Conservation (phyloP, 2,329 filamentous ascomycete species). For the Aspergillus candidus region DNA sequence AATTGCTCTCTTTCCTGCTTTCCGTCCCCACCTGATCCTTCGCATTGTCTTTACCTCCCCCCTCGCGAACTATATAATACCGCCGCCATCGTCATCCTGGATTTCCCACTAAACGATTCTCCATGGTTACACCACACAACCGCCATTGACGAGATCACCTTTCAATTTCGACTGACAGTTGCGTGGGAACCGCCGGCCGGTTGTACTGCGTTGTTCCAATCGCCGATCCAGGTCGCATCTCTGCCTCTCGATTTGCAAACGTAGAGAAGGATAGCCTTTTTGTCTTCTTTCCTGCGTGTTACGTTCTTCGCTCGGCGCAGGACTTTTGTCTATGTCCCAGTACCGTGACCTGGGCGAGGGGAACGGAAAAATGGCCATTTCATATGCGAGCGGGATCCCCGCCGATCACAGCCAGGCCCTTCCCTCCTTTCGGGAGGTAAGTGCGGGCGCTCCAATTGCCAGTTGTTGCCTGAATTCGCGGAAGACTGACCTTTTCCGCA, state of each 20-base stretch:
- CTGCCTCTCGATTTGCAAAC: neutral
- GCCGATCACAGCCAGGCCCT: slow-evolving; percentile 30
- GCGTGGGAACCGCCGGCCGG: slow-evolving; percentile 14
- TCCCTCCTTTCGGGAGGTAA: slow-evolving; percentile 36
- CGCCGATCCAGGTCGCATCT: slow-evolving; percentile 1
- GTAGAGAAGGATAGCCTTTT: no score
- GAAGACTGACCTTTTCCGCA: slow-evolving; percentile 13
- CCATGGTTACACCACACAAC: no score
- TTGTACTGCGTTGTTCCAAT: slow-evolving; percentile 10
- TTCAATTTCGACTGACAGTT: neutral
- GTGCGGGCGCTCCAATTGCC: slow-evolving; percentile 4
- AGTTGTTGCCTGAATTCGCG: neutral
- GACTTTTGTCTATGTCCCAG: slow-evolving; percentile 31
- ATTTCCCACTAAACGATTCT: no score
- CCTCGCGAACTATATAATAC: neutral
- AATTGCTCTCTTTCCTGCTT: neutral
- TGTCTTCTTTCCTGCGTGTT: no score
- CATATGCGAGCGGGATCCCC: slow-evolving; percentile 30
- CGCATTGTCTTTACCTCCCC: neutral
- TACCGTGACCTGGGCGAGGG: slow-evolving; percentile 27
- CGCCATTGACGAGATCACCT: no score
- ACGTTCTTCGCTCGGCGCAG: no score
- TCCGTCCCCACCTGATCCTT: neutral
- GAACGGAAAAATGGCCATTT: slow-evolving; percentile 33
- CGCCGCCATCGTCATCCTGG: no score